phyloP scores from a whole-genome alignment of 345 rosid species.

The Linum trigynum region DNA sequence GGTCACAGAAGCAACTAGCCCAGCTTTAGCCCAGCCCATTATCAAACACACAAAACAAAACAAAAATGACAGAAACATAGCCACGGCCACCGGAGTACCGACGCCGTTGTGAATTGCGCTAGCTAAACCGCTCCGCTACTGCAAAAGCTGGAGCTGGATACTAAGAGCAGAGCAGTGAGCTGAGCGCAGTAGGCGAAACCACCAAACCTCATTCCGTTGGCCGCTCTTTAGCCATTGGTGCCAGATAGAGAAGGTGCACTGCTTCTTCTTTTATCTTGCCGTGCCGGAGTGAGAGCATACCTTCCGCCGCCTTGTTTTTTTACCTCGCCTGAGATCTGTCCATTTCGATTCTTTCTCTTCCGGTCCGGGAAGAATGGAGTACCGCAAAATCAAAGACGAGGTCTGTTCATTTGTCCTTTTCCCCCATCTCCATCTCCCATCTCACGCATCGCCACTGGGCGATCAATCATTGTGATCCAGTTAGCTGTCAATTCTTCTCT shows the following conservation, averaged over 20 bases:
- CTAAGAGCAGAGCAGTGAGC: background rate
- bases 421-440: background rate
- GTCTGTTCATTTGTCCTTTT: conserved; percentile 18
- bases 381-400: conserved; percentile 73
- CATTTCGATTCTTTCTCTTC: background rate
- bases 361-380: conserved; percentile 40
- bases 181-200: background rate
- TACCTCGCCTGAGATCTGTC: background rate
- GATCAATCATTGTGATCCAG: background rate
- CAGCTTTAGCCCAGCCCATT: too few species aligned
- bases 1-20: too few species aligned
- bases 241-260: background rate
- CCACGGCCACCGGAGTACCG: too few species aligned
- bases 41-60: too few species aligned
- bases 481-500: background rate
- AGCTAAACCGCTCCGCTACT: background rate
- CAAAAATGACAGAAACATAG: too few species aligned
- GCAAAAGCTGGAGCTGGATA: background rate
- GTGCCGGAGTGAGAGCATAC: too few species aligned
- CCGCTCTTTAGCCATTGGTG: background rate
- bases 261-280: background rate
- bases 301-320: too few species aligned
- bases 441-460: background rate
- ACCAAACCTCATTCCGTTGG: background rate
- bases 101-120: too few species aligned